Conservation (phyloP, 208 protist species). For the Herpetomonas samuelpessoai region DNA sequence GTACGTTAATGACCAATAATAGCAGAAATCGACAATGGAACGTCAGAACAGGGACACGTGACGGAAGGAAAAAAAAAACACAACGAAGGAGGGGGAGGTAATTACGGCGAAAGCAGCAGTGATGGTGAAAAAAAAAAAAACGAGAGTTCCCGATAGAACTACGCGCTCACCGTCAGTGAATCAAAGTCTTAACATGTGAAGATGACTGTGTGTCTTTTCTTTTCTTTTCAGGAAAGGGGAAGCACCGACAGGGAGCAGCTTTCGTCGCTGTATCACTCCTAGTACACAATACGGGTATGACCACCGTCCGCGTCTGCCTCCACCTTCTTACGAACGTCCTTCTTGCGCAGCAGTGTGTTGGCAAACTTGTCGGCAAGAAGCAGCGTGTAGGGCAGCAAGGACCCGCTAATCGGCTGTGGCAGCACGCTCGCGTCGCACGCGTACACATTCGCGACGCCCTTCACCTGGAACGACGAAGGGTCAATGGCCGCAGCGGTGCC, state of each 20-base stretch:
- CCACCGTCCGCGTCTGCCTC: constrained; percentile 22
- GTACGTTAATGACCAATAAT: no score
- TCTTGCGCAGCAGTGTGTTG: constrained; percentile 53
- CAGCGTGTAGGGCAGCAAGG: constrained; percentile 64
- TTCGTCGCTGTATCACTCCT: no score
- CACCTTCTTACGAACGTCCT: constrained; percentile 34
- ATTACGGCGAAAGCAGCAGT: constrained; percentile 3
- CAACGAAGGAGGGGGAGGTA: constrained; percentile 1
- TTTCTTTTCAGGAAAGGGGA: no score
- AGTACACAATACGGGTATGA: constrained; percentile 67
- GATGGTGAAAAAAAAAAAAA: constrained; percentile 15
- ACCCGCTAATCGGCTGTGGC: constrained; percentile 40
- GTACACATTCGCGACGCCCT: constrained; percentile 61
- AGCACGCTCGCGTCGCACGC: constrained; percentile 76
- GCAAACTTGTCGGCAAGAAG: constrained; percentile 60
- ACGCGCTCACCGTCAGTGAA: no score
- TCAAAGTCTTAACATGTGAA: background rate
- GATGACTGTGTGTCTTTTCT: constrained; percentile 9
- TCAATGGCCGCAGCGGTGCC: constrained; percentile 48
- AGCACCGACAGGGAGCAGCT: no score
- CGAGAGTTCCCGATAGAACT: background rate
- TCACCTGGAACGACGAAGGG: constrained; percentile 45
- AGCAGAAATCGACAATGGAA: background rate
- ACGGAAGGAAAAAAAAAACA: constrained; percentile 16
- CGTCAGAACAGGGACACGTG: background rate